Evolutionary conservation across 768 basidiomycete species (phyloP), one percentile per base, ranked within the genome.

Genomic region (Suillus decipiens): DNA sequence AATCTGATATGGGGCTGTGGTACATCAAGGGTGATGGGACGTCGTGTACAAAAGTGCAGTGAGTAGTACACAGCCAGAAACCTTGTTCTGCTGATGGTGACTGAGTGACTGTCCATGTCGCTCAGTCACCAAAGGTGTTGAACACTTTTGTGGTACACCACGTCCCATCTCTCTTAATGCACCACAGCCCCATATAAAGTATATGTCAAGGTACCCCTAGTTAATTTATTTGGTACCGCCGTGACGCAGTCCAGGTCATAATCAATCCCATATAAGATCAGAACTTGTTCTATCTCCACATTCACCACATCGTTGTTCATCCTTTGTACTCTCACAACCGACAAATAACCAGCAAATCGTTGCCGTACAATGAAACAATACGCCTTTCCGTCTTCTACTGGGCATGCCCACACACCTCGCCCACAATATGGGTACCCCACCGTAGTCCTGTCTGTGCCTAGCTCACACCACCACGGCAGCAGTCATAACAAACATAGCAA

Each of bases 381-480:
- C 64, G 58, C 59, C 1, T 74, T 73, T n/a, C 73, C 72, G 7
- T 59, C 65, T 33, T 54, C 65, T 33, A 54, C 19, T 14, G 66
- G 62, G 17, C 60, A 61, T 57, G 3, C 51, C 62, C 50, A 43
- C 56, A 45, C 22, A 45, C 28, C 58, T 28, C 37, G 59, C 41
- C 39, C 56, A 57, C 39, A n/a, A 41, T 57, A 57, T 31, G 39
- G 39, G 6, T 47, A 61, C 53, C 55, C 43, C 33, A 9, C 24
- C 47, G 31, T 42, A 63, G 36, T 43, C 47, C 65, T 73, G 36
- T 50, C 37, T 33, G 63, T 63, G 1, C 68, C 67, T 4, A 62
- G 41, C 14, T 3, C 65, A 0, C 64, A 70, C 42, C 73, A 67
- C 63, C 59, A 15, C 1, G 73, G 68, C 60, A 67, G 63, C 47